These are phyloP conservation scores for Mycena citricolor DNA, from an alignment of 1,284 basidiomycete genomes.

Conservation along the genomic window DNA sequence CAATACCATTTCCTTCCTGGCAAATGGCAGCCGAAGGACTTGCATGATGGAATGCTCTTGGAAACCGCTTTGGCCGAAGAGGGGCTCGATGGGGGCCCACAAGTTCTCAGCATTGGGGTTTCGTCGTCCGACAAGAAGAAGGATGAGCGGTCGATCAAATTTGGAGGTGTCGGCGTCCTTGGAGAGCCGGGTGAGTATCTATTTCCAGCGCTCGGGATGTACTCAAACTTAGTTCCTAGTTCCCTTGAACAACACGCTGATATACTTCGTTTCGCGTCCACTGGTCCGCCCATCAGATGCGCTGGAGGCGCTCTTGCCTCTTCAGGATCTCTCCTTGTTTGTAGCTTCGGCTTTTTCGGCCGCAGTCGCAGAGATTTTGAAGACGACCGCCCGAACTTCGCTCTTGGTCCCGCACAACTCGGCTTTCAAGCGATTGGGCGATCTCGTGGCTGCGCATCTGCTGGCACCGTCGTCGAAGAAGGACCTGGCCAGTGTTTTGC, in stretches of 20 bases:
- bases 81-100: slow-evolving; percentile 65
- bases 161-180: slow-evolving; percentile 83
- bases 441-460: slow-evolving; percentile 84
- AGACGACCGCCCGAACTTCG: slow-evolving; percentile 70
- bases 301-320: slow-evolving; percentile 80
- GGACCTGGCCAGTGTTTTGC: slow-evolving; percentile 80
- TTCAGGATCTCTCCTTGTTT: slow-evolving; percentile 84
- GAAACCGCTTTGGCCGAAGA: slow-evolving; percentile 75
- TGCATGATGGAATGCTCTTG: slow-evolving; percentile 74
- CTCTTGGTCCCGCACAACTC: slow-evolving; percentile 87
- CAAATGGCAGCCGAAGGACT: slow-evolving; percentile 64
- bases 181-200: slow-evolving; percentile 66
- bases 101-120: slow-evolving; percentile 76
- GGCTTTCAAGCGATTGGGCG: slow-evolving; percentile 85
- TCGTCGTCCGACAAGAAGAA: slow-evolving; percentile 46
- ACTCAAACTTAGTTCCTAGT: slow-evolving; percentile 40
- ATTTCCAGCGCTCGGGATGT: neutral
- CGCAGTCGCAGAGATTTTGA: slow-evolving; percentile 70
- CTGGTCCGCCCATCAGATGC: slow-evolving; percentile 82
- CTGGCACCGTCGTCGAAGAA: slow-evolving; percentile 72
- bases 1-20: slow-evolving; percentile 90
- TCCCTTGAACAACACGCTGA: slow-evolving; percentile 72
- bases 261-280: slow-evolving; percentile 89
- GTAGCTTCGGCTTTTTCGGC: slow-evolving; percentile 88
- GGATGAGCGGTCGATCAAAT: slow-evolving; percentile 62